phyloP scores from a whole-genome alignment of 176 grass and related monocot genomes.

The Triticum monococcum region DNA sequence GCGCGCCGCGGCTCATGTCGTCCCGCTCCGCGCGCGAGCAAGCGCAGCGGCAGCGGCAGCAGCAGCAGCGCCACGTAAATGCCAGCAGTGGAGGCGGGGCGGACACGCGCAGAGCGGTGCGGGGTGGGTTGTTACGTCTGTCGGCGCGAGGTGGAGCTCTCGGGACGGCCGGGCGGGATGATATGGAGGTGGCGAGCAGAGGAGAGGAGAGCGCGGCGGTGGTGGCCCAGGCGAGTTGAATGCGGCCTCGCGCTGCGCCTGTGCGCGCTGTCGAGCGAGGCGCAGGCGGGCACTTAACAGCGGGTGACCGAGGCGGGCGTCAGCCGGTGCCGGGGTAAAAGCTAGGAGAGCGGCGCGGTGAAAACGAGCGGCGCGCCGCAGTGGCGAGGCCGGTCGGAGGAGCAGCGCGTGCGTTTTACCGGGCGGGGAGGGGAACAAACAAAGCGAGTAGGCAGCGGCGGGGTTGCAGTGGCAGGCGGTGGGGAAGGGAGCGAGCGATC shows the following conservation, averaged over 20 bases:
- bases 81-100: background rate
- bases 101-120: background rate
- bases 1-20: conserved; percentile 49
- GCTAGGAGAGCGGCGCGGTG: background rate
- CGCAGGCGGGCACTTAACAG: conserved; percentile 3
- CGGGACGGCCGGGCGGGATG: background rate
- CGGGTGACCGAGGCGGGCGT: background rate
- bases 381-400: too few relatives aligned
- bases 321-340: background rate
- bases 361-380: background rate
- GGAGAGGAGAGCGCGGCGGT: background rate
- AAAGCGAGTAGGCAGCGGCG: conserved; percentile 16
- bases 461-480: background rate
- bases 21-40: background rate
- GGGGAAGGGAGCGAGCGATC: too few relatives aligned
- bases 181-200: conserved; percentile 4
- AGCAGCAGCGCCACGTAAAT: background rate
- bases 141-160: background rate
- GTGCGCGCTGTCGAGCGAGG: conserved; percentile 23
- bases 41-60: background rate
- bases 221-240: conserved; percentile 30
- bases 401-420: conserved; percentile 22
- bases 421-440: conserved; percentile 27
- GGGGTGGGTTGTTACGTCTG: background rate
- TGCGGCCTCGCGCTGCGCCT: background rate